Conservation (phyloP, 2,329 filamentous ascomycete species). For the Apiospora aurea region DNA sequence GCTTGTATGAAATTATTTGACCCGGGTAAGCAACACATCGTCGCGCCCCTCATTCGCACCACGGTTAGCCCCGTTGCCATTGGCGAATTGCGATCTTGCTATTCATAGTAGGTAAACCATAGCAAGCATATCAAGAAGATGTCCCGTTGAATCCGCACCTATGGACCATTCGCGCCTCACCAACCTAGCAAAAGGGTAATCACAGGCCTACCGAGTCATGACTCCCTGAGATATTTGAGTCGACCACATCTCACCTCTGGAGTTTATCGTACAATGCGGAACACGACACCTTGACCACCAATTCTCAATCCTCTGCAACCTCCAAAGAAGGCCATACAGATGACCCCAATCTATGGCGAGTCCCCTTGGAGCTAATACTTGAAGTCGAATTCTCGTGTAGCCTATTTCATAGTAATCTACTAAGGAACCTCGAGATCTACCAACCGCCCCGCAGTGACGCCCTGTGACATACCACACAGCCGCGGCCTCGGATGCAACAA, state of each 20-base stretch:
- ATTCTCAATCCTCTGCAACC: neutral
- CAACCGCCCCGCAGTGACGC: constrained; percentile 29
- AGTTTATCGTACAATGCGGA: neutral
- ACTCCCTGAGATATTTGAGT: neutral
- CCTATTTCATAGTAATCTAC: neutral
- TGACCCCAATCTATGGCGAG: neutral
- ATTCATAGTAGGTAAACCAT: constrained; percentile 4
- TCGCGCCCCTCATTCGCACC: neutral
- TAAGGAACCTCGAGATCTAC: neutral
- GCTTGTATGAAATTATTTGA: neutral
- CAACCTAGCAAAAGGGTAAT: constrained; percentile 3
- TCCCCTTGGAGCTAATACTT: too few species aligned
- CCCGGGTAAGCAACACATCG: neutral
- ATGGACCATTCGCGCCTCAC: neutral
- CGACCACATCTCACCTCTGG: neutral
- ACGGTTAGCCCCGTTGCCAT: neutral
- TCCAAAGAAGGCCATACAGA: neutral
- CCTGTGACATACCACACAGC: constrained; percentile 28
- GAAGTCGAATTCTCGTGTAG: neutral
- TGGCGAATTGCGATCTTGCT: neutral
- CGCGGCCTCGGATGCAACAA: constrained; percentile 17
- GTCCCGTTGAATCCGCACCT: neutral
- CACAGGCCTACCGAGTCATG: neutral
- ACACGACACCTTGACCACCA: neutral
- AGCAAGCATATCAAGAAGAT: constrained; percentile 14